Conservation (phyloP, 805 yeast species). For the Yarrowia porcina region DNA sequence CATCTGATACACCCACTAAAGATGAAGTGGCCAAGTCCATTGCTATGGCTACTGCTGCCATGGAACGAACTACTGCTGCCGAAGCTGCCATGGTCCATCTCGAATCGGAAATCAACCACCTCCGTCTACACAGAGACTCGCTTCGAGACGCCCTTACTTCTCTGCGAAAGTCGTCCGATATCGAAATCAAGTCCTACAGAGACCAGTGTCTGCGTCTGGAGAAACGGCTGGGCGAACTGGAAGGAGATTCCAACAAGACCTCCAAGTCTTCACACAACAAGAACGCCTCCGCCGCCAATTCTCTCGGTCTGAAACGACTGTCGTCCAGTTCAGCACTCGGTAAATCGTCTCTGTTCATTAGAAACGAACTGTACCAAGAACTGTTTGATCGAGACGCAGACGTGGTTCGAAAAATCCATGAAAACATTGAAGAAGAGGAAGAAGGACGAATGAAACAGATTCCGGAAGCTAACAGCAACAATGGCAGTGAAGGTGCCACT, state of each 20-base stretch:
- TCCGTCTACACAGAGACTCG: constrained; percentile 18
- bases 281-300: background rate
- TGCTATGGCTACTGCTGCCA: background rate
- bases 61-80: background rate
- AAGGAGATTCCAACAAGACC: background rate
- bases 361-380: constrained; percentile 25
- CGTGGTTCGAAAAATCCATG: constrained; percentile 13
- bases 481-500: no score
- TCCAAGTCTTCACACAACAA: background rate
- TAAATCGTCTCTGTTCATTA: constrained; percentile 8
- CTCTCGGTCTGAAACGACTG: constrained; percentile 6
- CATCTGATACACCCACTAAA: no score
- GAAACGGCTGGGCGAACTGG: constrained; percentile 1
- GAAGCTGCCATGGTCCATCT: background rate
- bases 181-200: constrained; percentile 18
- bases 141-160: constrained; percentile 21
- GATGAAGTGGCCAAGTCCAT: background rate
- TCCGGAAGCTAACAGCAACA: background rate
- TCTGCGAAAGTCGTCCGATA: constrained; percentile 18
- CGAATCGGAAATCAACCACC: background rate
- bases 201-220: constrained; percentile 15
- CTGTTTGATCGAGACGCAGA: constrained; percentile 23
- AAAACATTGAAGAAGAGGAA: constrained; percentile 14
- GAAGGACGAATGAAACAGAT: background rate
- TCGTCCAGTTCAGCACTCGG: background rate